phyloP scores from a whole-genome alignment of 164 flowering plant genomes.

The Platanus orientalis region DNA sequence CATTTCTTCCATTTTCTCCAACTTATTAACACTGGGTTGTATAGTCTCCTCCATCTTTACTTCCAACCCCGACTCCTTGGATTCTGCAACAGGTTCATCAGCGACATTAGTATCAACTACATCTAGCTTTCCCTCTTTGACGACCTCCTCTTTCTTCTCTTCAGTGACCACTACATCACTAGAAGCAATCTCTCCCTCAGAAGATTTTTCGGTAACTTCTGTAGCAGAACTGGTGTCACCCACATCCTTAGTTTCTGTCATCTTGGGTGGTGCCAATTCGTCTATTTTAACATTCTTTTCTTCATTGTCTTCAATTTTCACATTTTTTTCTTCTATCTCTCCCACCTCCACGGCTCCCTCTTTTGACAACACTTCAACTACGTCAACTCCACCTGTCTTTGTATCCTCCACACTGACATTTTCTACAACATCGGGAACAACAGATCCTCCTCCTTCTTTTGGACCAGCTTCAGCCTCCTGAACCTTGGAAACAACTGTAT shows the following conservation, averaged over 20 bases:
- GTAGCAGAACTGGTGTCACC: conserved; percentile 3
- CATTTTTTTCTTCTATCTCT: conserved; percentile 4
- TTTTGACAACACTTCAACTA: not conserved
- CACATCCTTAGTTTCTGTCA: conserved; percentile 11
- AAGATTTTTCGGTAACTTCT: conserved; percentile 17
- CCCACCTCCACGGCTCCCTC: conserved; percentile 3
- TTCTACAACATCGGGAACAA: conserved; percentile 3
- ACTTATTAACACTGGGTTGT: conserved; percentile 8
- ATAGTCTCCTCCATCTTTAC: conserved; percentile 10
- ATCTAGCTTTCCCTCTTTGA: conserved; percentile 6
- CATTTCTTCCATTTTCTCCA: conserved; percentile 19
- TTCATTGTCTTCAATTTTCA: conserved; percentile 2
- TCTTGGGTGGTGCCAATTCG: conserved; percentile 12
- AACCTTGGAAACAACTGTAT: not conserved
- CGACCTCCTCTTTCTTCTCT: conserved; percentile 13
- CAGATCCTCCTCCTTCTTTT: conserved; percentile 3
- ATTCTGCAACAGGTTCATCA: conserved; percentile 12
- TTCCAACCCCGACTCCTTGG: conserved; percentile 14
- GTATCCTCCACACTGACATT: not conserved
- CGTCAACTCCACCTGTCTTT: conserved; percentile 7
- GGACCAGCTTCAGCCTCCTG: conserved; percentile 6
- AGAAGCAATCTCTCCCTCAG: conserved; percentile 8
- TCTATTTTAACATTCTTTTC: conserved; percentile 12
- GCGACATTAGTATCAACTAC: not conserved
- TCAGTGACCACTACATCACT: conserved; percentile 15